These are phyloP conservation scores for Mycena vulgaris DNA, from an alignment of 768 basidiomycete species.

Conservation along the genomic window DNA sequence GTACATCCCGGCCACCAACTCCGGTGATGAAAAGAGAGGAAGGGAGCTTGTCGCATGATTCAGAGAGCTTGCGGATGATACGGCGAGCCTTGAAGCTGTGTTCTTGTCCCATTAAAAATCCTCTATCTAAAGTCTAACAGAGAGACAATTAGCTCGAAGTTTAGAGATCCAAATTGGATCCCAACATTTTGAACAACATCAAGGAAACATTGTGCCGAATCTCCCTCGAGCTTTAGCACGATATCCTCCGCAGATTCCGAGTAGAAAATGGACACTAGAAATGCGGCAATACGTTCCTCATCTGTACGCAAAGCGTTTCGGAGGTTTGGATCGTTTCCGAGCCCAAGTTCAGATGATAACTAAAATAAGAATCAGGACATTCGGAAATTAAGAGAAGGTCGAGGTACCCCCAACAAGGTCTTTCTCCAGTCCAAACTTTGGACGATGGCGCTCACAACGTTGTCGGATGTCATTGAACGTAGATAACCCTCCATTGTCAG, in stretches of 20 bases:
- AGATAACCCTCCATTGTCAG: too few species aligned
- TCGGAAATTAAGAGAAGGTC: too few species aligned
- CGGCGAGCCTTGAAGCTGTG: conserved; percentile 27
- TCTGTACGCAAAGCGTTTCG: conserved; percentile 12
- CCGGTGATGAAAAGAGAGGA: conserved; percentile 34
- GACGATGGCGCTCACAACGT: too few species aligned
- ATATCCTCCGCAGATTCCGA: conserved; percentile 4
- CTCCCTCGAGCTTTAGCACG: conserved; percentile 13
- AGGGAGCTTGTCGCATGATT: conserved; percentile 33
- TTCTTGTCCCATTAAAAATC: conserved; percentile 7
- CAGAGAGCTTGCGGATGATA: conserved; percentile 37
- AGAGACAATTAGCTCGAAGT: background rate
- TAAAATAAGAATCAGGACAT: too few species aligned
- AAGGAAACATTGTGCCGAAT: conserved; percentile 17
- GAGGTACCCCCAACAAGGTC: too few species aligned
- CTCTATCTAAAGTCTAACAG: conserved; percentile 15
- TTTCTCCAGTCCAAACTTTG: too few species aligned
- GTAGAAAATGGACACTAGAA: conserved; percentile 2
- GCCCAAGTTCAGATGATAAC: conserved; percentile 15
- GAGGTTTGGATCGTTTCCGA: conserved; percentile 9
- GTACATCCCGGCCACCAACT: conserved; percentile 19
- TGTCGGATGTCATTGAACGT: too few species aligned
- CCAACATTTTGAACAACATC: conserved; percentile 25
- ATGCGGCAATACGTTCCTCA: conserved; percentile 11
- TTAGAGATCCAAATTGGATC: background rate